Evolutionary conservation across 495 filamentous ascomycete species (phyloP).

Genomic region (Penicillium subrubescens): DNA sequence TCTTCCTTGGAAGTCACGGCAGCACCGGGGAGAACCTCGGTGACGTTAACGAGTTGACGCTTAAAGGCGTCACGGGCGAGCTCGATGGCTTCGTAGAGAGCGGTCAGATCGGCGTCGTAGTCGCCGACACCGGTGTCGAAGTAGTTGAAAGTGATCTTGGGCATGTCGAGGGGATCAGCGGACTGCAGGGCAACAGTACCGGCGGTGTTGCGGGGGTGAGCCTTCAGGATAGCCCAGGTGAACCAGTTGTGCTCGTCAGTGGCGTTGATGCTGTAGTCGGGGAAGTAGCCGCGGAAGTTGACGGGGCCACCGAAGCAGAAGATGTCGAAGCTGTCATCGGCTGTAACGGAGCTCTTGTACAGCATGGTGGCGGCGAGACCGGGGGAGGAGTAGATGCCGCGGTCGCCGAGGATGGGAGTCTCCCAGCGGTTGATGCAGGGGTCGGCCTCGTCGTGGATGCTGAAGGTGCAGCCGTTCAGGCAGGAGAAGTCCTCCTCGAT

Average conservation of each 20-base stretch:
- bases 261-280: slow-evolving; percentile 27
- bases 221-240: slow-evolving; percentile 53
- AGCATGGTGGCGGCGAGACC: slow-evolving; percentile 50
- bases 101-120: slow-evolving; percentile 41
- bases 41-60: slow-evolving; percentile 16
- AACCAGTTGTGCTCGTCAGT: slow-evolving; percentile 28
- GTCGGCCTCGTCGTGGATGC: slow-evolving; percentile 7
- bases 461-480: slow-evolving; percentile 24
- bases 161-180: slow-evolving; percentile 50
- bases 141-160: slow-evolving; percentile 59
- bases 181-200: slow-evolving; percentile 51
- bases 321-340: slow-evolving; percentile 43
- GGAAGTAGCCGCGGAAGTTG: slow-evolving; percentile 45
- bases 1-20: slow-evolving; percentile 37
- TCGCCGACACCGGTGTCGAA: slow-evolving; percentile 44
- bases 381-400: slow-evolving; percentile 51
- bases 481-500: slow-evolving; percentile 43
- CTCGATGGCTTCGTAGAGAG: slow-evolving; percentile 46
- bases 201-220: slow-evolving; percentile 51
- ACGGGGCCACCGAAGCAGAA: slow-evolving; percentile 55
- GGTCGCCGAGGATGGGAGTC: slow-evolving; percentile 32
- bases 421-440: slow-evolving; percentile 35
- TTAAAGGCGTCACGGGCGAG: slow-evolving; percentile 41
- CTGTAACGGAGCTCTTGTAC: slow-evolving; percentile 43
- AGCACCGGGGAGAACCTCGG: slow-evolving; percentile 46